Evolutionary conservation across 2,329 filamentous ascomycete genomes (phyloP), one percentile per base, ranked within the genome.

Genomic region (Xylaria sp.): DNA sequence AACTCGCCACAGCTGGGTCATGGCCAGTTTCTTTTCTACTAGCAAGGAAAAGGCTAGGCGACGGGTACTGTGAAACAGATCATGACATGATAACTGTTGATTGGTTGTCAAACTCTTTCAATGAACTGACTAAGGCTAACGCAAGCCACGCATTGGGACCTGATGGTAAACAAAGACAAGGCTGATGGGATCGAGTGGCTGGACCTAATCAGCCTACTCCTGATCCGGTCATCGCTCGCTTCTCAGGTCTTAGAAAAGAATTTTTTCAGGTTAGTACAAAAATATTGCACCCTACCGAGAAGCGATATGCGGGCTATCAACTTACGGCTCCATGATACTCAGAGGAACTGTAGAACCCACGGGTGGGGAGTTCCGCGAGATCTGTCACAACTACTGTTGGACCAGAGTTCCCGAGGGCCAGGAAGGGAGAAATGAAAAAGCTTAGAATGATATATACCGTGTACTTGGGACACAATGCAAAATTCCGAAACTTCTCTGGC

Each of bases 111-210:
- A 46, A 46, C 15, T 20, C 12, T 13, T 33, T 41, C n/a, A 25
- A 25, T 18, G 55, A 43, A 25, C 20, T 12, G 49, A 31, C 28
- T 15, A 4, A 55, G 31, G 2, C 54, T 56, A 56, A 56, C 39
- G 54, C 33, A 56, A 56, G 31, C 54, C n/a, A 36, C 39, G 3
- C 8, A 18, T 28, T 58, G 13, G 39, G 23, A 10, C 54, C 20
- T 43, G 39, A 31, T 20, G 2, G 23, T 25, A 58, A 58, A 58
- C 23, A 46, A 43, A 46, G 56, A 58, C 23, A 28, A 58, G 20
- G 56, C 39, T 46, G 56, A 58, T 58, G 56, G 52, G n/a, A 9
- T 31, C 12, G 56, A 31, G 56, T n/a, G 39, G 56, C 56, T 58
- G 39, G 25, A 46, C 3, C 25, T 15, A 18, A 28, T 28, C 28